Evolutionary conservation across 306 rosid genomes (phyloP), one percentile per base, ranked within the genome.

Genomic region (Vigna radiata): DNA sequence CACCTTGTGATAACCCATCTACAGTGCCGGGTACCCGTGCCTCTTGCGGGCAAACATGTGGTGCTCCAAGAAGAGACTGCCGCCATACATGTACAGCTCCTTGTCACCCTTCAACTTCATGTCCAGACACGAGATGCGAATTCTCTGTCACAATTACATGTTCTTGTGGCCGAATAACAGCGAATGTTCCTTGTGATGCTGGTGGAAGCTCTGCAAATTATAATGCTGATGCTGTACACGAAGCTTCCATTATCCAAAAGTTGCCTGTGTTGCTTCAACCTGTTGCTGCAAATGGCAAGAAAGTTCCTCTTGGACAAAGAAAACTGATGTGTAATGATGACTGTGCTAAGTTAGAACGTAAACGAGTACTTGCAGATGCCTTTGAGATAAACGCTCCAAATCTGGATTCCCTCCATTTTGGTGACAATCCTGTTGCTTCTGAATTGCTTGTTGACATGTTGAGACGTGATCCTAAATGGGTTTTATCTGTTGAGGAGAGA

Each of bases 21-120:
- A 80, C 77, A 27, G 85, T 75, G 63, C 77, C 72, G 48, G 86
- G 91, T 50, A 18, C 62, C 67, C 88, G 76, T 84, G 55, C 88
- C 58, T 88, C 98, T 53, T 93, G 98, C 77, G 96, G 97, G 43
- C 98, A 93, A 85, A 90, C 86, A 54, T 93, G 98, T 64, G 97
- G 98, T 44, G 97, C 96, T 21, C 96, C 97, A 11, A 89, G 97
- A 79, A 91, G 92, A 68, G 97, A 90, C 61, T 91, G 98, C 64
- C 83, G 94, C 79, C 98, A 93, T 81, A 90, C 91, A 31, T 93
- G 98, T 73, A 60, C 74, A 81, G 84, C 91, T 50, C 87, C 87
- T 11, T 93, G 98, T 83, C 98, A 93, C 85, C 98, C 96, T 12
- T 88, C 85, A 67, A 68, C 89, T 58, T 48, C 86, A 70, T 93